A percentile compares a stretch with the other conserved stretches of the same genome.
Evolutionary conservation across 176 grass and related monocot genomes (phyloP).

Genomic region (Carex kokanica): DNA sequence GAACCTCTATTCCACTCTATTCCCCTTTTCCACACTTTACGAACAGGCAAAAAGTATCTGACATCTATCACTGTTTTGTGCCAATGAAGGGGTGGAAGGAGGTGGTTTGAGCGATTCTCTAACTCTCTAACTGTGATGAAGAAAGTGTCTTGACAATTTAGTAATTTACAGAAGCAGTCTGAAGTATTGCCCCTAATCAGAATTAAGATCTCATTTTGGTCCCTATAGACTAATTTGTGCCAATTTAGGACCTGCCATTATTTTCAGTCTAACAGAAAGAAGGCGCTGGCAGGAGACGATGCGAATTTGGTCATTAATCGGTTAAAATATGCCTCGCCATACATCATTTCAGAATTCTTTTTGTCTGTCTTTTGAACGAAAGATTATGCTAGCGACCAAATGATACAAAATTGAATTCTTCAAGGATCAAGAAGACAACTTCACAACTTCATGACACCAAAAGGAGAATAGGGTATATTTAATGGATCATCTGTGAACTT

Average conservation of each 20-base stretch:
- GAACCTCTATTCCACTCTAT: too few species aligned
- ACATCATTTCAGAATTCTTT: not conserved
- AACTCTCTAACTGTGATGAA: not conserved
- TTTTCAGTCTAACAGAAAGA: not conserved
- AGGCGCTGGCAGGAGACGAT: not conserved
- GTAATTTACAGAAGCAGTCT: not conserved
- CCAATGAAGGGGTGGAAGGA: not conserved
- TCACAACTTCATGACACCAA: not conserved
- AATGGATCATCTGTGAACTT: not conserved
- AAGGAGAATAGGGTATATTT: not conserved
- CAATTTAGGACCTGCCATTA: not conserved
- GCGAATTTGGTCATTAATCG: not conserved
- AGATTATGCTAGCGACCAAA: not conserved
- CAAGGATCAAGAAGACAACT: not conserved
- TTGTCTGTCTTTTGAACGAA: not conserved
- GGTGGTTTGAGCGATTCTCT: not conserved
- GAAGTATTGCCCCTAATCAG: not conserved
- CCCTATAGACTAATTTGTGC: not conserved
- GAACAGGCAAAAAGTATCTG: not conserved
- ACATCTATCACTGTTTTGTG: not conserved
- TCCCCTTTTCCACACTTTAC: too few species aligned
- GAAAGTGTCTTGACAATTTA: not conserved
- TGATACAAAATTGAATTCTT: not conserved
- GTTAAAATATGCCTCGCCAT: not conserved
- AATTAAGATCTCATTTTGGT: not conserved